Evolutionary conservation across 73 alveolate genomes (phyloP).

Genomic region (Tetrahymena borealis): DNA sequence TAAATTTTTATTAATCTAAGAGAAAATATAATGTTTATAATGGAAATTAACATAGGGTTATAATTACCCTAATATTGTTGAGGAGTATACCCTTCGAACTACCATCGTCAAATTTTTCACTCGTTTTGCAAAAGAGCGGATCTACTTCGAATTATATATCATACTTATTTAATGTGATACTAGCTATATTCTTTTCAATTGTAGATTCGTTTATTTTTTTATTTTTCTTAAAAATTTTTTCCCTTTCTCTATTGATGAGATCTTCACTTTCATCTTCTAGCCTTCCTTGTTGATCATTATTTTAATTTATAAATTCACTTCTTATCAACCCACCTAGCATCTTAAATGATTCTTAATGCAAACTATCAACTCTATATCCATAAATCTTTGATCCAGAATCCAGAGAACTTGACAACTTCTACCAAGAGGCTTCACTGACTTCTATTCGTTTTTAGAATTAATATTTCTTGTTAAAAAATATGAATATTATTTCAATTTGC

Average conservation of each 20-base stretch:
- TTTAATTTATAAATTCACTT: background rate
- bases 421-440: constrained; percentile 48
- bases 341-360: constrained; percentile 47
- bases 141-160: constrained; percentile 79
- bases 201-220: constrained; percentile 71
- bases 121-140: constrained; percentile 70
- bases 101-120: constrained; percentile 81
- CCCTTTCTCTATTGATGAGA: constrained; percentile 44
- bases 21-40: background rate
- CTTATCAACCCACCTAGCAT: constrained; percentile 52
- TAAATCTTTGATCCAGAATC: constrained; percentile 54
- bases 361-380: constrained; percentile 52
- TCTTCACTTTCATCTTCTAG: constrained; percentile 35
- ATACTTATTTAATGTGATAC: constrained; percentile 66
- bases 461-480: background rate
- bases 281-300: background rate
- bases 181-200: constrained; percentile 69
- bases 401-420: constrained; percentile 44
- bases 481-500: background rate
- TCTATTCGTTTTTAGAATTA: background rate
- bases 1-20: background rate
- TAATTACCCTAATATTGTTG: constrained; percentile 29
- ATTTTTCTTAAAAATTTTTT: constrained; percentile 37
- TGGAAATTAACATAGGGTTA: background rate
- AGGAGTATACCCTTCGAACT: constrained; percentile 68